A percentile compares a stretch with the other conserved stretches of the same genome.
phyloP scores from a whole-genome alignment of 208 protist genomes.

The Leishmania tropica region DNA sequence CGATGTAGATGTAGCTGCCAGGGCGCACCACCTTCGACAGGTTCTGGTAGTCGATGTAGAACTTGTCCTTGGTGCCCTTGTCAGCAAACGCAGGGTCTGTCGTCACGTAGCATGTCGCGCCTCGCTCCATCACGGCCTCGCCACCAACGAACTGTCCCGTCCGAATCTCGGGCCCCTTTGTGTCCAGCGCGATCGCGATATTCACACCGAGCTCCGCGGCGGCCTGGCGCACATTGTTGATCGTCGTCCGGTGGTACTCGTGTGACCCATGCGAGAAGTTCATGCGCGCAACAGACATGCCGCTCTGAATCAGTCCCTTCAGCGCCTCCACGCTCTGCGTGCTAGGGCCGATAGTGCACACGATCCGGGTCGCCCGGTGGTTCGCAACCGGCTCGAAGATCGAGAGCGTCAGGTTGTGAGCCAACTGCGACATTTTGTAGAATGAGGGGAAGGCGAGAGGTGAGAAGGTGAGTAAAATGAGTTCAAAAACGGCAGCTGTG shows the following conservation, averaged over 20 bases:
- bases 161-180: conserved; percentile 97
- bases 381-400: conserved; percentile 87
- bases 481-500: neutral
- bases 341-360: conserved; percentile 97
- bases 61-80: conserved; percentile 75
- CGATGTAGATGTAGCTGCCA: conserved; percentile 94
- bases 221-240: conserved; percentile 94
- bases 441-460: neutral
- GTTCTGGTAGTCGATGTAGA: conserved; percentile 94
- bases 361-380: conserved; percentile 91
- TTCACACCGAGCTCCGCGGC: conserved; percentile 86
- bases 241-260: conserved; percentile 95
- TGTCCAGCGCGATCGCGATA: conserved; percentile 97
- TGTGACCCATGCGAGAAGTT: conserved; percentile 98
- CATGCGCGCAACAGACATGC: conserved; percentile 97
- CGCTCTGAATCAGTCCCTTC: conserved; percentile 92
- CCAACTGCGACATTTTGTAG: conserved; percentile 78
- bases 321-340: conserved; percentile 95
- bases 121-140: conserved; percentile 67
- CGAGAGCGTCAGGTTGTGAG: conserved; percentile 86
- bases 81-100: conserved; percentile 88
- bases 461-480: neutral
- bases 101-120: conserved; percentile 88
- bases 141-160: conserved; percentile 90
- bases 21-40: conserved; percentile 78